Base-by-base conservation (phyloP, 495 filamentous ascomycete genomes). In the Xylaria acuta region DNA sequence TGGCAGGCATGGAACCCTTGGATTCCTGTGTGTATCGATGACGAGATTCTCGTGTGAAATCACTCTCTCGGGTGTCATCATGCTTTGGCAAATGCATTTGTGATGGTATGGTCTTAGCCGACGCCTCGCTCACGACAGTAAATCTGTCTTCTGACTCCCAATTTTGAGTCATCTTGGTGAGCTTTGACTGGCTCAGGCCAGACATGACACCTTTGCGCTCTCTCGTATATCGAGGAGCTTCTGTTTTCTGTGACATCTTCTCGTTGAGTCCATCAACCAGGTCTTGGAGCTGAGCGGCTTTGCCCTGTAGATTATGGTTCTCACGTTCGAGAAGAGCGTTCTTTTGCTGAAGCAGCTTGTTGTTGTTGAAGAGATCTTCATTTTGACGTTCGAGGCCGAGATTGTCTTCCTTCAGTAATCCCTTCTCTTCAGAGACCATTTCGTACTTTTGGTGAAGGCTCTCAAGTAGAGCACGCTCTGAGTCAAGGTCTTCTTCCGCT, bases 301-400 rank as follows among this genome's bases (percentile, higher is more conserved):
- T 80, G 14, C 76, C 74, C 51, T 84, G 73, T 3, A 85, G 77
- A 18, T 83, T 77, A n/a, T 72, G 72, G 32, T 62, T 74, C 51
- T 70, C 72, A 7, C 76, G 74, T 51, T 74, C 73, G 58, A 78
- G 75, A 41, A 78, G 75, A 56, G 80, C 74, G 47, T 85, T 80
- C 64, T 85, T 78, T 7, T 80, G 77, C 49, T 84, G 81, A 14
- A 86, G 77, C 67, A 75, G 75, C 72, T 84, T 83, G 77, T 83
- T 85, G 71, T 85, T 80, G 73, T 80, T 81, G 73, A 82, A 84
- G 43, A 86, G 83, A 27, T 72, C 77, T 22, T 86, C 83, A 64
- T 86, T 86, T 64, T 83, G 82, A 20, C 79, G 81, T 70, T 83
- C 84, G 51, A 86, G 79, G 73, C 81, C 81, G 16, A 76, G 73